Percentiles rank a stretch among this genome's conserved stretches.
phyloP scores from a whole-genome alignment of 1,139 yeast species.

The Lodderomyces metapsilosis region DNA sequence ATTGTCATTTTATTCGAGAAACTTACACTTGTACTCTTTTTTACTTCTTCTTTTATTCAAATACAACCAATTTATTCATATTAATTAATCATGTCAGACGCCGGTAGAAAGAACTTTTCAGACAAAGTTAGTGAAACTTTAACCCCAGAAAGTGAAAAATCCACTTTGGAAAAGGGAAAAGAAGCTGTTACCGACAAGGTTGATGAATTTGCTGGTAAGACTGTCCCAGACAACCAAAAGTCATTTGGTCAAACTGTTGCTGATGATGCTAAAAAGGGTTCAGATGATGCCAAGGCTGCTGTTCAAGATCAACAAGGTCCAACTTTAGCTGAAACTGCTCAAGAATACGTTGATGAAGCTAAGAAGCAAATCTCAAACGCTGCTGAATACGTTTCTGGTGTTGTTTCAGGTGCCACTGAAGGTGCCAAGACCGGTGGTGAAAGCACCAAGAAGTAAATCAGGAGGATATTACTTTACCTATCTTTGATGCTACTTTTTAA shows the following conservation, averaged over 20 bases:
- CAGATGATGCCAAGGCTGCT: slow-evolving; percentile 46
- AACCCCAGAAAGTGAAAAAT: slow-evolving; percentile 74
- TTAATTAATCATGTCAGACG: slow-evolving; percentile 68
- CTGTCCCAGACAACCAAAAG: slow-evolving; percentile 65
- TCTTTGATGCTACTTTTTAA: too few relatives aligned
- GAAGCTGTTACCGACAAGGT: slow-evolving; percentile 64
- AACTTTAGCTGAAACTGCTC: slow-evolving; percentile 54
- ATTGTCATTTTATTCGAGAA: neutral
- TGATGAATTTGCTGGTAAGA: slow-evolving; percentile 61
- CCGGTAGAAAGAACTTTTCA: slow-evolving; percentile 72
- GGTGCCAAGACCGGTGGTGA: slow-evolving; percentile 52
- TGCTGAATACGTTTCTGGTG: slow-evolving; percentile 58
- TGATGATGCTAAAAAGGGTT: slow-evolving; percentile 53
- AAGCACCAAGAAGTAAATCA: slow-evolving; percentile 19
- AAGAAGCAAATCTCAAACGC: slow-evolving; percentile 61
- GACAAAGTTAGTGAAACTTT: slow-evolving; percentile 66
- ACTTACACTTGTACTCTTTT: neutral
- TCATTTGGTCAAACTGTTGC: slow-evolving; percentile 64
- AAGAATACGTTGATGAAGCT: slow-evolving; percentile 60
- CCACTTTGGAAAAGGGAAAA: slow-evolving; percentile 63
- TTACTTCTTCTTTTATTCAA: neutral
- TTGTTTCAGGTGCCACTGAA: slow-evolving; percentile 59
- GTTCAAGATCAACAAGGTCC: slow-evolving; percentile 21
- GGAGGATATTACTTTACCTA: too few relatives aligned
- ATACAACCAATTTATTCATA: neutral